phyloP scores from a whole-genome alignment of 2,329 filamentous ascomycete species.

The Cadophora gregata region DNA sequence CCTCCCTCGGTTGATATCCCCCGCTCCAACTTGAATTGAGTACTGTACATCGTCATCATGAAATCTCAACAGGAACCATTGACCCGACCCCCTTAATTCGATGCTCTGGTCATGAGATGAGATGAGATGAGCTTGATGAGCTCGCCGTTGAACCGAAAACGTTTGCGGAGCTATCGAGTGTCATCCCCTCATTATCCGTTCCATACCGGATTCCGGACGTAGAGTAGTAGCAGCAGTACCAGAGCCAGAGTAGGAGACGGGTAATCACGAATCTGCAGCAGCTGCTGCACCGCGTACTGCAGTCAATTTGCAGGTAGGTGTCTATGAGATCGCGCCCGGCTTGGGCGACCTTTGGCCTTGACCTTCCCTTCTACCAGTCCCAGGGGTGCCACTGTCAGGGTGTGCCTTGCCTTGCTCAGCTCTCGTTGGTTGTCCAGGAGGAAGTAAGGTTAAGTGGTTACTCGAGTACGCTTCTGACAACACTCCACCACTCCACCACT shows the following conservation, averaged over 20 bases:
- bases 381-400: neutral
- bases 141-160: slow-evolving; percentile 13
- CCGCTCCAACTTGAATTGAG: neutral
- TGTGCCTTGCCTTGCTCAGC: neutral
- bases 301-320: neutral
- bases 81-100: neutral
- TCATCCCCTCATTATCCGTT: neutral
- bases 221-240: neutral
- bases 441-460: too few relatives aligned
- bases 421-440: slow-evolving; percentile 14
- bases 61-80: neutral
- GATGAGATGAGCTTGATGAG: slow-evolving; percentile 8
- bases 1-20: neutral
- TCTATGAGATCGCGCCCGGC: slow-evolving; percentile 2
- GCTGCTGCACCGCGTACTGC: too few relatives aligned
- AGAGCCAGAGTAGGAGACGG: slow-evolving; percentile 2
- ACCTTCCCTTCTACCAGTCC: neutral
- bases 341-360: neutral
- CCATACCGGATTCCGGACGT: slow-evolving; percentile 5
- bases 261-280: slow-evolving; percentile 1
- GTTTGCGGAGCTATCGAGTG: slow-evolving; percentile 11
- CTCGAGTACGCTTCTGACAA: neutral
- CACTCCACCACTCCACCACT: slow-evolving; percentile 3
- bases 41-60: neutral
- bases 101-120: slow-evolving; percentile 11